Evolutionary conservation across 2,329 filamentous ascomycete genomes (phyloP), one percentile per base, ranked within the genome.

Genomic region (Penicillium nordicum): DNA sequence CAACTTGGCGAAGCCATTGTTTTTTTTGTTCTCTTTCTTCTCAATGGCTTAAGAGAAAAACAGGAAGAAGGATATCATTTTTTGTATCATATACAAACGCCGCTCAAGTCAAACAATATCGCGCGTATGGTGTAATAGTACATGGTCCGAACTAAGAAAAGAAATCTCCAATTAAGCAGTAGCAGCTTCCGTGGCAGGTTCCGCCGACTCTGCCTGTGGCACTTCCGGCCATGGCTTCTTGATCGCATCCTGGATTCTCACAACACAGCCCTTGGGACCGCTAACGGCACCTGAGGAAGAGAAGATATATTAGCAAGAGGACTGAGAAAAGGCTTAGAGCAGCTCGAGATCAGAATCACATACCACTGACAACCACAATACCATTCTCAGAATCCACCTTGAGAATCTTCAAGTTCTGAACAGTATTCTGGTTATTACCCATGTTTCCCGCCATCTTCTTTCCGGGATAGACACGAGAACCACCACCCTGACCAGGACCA

Each of bases 361-460:
- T 78, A 82, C 93, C 94, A 76, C 89, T 90, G 62, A 99, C 87
- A 51, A 97, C 85, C 57, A 99, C 85, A 67, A 96, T 85, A 21
- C 94, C 94, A 69, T 92, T 88, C 73, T 89, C 88, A 66, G 87
- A 83, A 76, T 97, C 92, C 34, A 96, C 88, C 80, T 91, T 88
- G 72, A 99, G 78, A 51, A 99, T 86, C 76, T 88, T 89, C 66
- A 97, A 79, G 76, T 96, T 97, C 82, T 97, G 92, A 56, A 94
- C 83, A 46, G 94, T 99, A 54, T 92, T 89, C 64, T 85, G 86
- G 75, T 96, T 84, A 63, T 88, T 89, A 62, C 94, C 94, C 94
- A 99, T 97, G 57, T 90, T 86, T 53, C 94, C 94, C 4, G 94
- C 86, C 94, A 99, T 99, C 79, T 92, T 94, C 85, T 99, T 99